Base-by-base conservation (phyloP, 805 yeast species). In the Kurtzmaniella fragi region DNA sequence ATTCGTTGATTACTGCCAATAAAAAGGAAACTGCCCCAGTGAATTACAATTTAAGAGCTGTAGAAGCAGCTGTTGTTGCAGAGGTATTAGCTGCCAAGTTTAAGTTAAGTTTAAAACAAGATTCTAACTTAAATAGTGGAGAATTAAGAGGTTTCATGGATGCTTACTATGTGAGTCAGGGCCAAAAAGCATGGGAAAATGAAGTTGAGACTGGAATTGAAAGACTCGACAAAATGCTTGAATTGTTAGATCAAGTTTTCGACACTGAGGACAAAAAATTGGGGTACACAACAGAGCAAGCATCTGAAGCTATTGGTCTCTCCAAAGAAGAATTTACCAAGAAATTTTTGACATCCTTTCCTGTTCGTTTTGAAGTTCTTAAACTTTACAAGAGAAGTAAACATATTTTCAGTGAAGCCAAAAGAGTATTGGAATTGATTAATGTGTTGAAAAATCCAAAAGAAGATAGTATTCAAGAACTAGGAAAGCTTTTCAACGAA, bases 21-120 rank as follows among this genome's bases (percentile, higher is more conserved):
- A 83, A 82, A 53, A 75, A 72, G 40, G 84, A 78, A 53, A 79
- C 88, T 2, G 88, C 82, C 1, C 86, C 89, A 1, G 60, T 70
- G 6, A 78, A 80, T 57, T 82, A 82, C 57, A 82, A 82, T 52
- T 64, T 83, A 48, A 70, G 90, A 32, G 88, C 81, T 2, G 87
- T 80, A 11, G 89, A 82, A 53, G 82, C 78, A 31, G 78, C 82
- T 1, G 62, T 80, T n/a, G 84, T 85, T 3, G 79, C 86, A 0
- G 77, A 74, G 34, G 57, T 77, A 10, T 57, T 82, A 43, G 85
- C 83, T 8, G 52, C 63, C 28, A 64, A 64, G 44, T 67, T 71
- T 35, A 71, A 68, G 10, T 56, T 78, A 36, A 46, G 48, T 1
- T 57, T 76, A 28, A 62, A 56, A 5, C 67, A 59, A 36, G 77